These are phyloP conservation scores for Aphanomyces cochlioides DNA, from an alignment of 352 stramenopile genomes.

Conservation along the genomic window DNA sequence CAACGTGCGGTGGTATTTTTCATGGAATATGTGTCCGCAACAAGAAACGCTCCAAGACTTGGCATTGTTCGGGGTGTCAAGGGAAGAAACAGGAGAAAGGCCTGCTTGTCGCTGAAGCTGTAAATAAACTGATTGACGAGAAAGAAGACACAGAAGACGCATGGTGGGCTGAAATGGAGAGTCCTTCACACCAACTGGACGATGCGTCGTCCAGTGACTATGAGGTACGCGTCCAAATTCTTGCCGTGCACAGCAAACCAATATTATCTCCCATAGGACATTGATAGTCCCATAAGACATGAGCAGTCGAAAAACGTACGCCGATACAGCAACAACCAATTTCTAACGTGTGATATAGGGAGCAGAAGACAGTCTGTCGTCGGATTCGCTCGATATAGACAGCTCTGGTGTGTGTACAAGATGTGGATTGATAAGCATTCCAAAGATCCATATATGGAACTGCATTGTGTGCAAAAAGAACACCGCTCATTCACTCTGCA, in stretches of 20 bases:
- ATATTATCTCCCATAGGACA: no score
- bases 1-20: slow-evolving; percentile 20
- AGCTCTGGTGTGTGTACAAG: slow-evolving; percentile 20
- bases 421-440: slow-evolving; percentile 27
- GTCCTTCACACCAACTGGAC: slow-evolving; percentile 8
- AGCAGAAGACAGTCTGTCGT: no score
- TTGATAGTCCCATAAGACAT: no score
- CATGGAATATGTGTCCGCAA: slow-evolving; percentile 27
- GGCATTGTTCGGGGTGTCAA: slow-evolving; percentile 23
- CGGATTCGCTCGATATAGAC: not conserved
- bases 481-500: slow-evolving; percentile 26
- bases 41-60: slow-evolving; percentile 19
- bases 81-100: slow-evolving; percentile 19
- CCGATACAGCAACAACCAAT: no score
- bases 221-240: slow-evolving; percentile 6
- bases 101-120: slow-evolving; percentile 21
- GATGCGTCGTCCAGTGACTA: not conserved
- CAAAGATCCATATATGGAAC: slow-evolving; percentile 18
- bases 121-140: slow-evolving; percentile 27
- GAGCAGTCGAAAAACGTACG: no score
- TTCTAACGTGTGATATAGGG: no score
- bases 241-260: not conserved
- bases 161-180: slow-evolving; percentile 23
- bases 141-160: slow-evolving; percentile 8
- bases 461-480: slow-evolving; percentile 5